A percentile compares a stretch with the other conserved stretches of the same genome.
phyloP scores from a whole-genome alignment of 1,139 yeast species.

The Wickerhamiella pararugosa region DNA sequence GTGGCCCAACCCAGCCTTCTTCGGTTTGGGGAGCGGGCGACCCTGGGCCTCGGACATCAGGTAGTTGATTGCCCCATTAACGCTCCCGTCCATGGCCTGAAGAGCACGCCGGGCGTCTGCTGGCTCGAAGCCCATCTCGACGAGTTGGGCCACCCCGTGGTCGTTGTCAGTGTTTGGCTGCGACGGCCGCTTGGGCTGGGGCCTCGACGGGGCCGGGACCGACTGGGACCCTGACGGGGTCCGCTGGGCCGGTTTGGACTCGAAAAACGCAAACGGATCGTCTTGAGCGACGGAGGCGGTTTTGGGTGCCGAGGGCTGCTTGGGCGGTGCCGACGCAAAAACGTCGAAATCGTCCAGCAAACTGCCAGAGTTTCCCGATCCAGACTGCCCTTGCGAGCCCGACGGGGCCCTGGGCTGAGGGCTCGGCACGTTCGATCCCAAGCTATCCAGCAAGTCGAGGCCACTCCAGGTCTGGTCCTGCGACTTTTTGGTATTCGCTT shows the following conservation, averaged over 20 bases:
- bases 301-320: not conserved
- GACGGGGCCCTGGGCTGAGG: not conserved
- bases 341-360: constrained; percentile 10
- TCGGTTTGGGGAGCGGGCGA: constrained; percentile 15
- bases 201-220: constrained; percentile 12
- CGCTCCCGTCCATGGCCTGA: constrained; percentile 38
- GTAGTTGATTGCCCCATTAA: constrained; percentile 52
- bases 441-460: constrained; percentile 11
- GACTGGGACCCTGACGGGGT: not conserved
- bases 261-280: constrained; percentile 2
- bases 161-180: constrained; percentile 24
- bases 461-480: constrained; percentile 11
- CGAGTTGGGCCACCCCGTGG: constrained; percentile 46
- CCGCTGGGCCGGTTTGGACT: not conserved
- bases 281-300: not conserved
- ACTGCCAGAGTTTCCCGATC: not conserved
- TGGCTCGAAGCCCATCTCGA: constrained; percentile 66
- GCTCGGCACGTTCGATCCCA: constrained; percentile 1
- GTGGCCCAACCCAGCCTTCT: constrained; percentile 1
- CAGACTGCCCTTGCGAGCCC: not conserved
- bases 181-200: constrained; percentile 4
- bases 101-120: constrained; percentile 51
- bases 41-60: constrained; percentile 47
- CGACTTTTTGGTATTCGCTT: constrained; percentile 1
- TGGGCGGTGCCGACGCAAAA: constrained; percentile 8